Evolutionary conservation across 371 early-diverging fungal genomes (phyloP).

Genomic region (Mucor saturninus): DNA sequence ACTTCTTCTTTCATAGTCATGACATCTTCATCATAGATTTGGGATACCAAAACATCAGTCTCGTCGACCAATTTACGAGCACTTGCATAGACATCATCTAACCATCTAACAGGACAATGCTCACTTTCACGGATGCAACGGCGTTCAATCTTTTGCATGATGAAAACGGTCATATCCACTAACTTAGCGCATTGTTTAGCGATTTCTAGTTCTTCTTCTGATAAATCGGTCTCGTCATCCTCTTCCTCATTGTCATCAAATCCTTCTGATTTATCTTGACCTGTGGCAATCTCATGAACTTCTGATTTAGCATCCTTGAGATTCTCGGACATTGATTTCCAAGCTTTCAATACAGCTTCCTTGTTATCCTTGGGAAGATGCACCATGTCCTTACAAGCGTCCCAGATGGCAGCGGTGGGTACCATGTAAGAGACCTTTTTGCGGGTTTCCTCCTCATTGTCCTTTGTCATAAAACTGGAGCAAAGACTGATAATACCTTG

Average conservation of each 20-base stretch:
- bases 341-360: slow-evolving; percentile 33
- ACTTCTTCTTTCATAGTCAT: slow-evolving; percentile 25
- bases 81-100: slow-evolving; percentile 29
- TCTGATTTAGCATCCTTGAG: slow-evolving; percentile 44
- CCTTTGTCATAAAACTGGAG: slow-evolving; percentile 28
- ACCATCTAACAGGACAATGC: slow-evolving; percentile 19
- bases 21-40: slow-evolving; percentile 48
- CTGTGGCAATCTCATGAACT: slow-evolving; percentile 39
- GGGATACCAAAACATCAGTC: slow-evolving; percentile 47
- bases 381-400: slow-evolving; percentile 36
- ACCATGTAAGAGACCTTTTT: slow-evolving; percentile 35
- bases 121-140: slow-evolving; percentile 35
- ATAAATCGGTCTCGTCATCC: slow-evolving; percentile 33
- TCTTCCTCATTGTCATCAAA: slow-evolving; percentile 49
- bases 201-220: slow-evolving; percentile 27
- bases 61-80: slow-evolving; percentile 40
- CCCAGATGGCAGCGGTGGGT: slow-evolving; percentile 52
- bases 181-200: slow-evolving; percentile 41
- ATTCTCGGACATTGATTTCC: slow-evolving; percentile 28
- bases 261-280: slow-evolving; percentile 42
- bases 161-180: slow-evolving; percentile 40
- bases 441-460: slow-evolving; percentile 3
- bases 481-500: slow-evolving; percentile 35
- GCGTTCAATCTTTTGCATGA: slow-evolving; percentile 43
- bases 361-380: slow-evolving; percentile 36